Base-by-base conservation (phyloP, 2,329 filamentous ascomycete species). In the Fusarium praegraminearum region DNA sequence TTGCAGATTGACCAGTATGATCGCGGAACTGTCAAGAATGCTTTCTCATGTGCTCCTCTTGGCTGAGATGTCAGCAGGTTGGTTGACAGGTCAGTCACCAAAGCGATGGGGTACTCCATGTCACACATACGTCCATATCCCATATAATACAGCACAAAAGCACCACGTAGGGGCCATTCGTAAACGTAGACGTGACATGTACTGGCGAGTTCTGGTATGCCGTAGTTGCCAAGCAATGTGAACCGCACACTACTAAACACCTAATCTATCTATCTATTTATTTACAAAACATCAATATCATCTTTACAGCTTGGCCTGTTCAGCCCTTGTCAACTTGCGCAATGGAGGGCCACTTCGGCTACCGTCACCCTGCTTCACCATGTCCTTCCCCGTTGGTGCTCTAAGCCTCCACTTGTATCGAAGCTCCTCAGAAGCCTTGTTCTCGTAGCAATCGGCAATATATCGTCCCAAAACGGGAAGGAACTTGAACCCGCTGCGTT, bases 361-460 rank as follows among this genome's bases (percentile, higher is more conserved):
- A 0, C 77, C 77, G 41, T 78, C 77, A 4, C 76, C 77, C 0
- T 60, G 35, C 35, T 75, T 77, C 7, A 61, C 24, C 33, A 65
- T 46, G 4, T 62, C 43, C 24, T 62, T 5, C 11, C 59, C 26
- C 40, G 59, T 10, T 3, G 64, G 50, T 0, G 26, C 57, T 18
- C 75, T 66, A 15, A 78, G 51, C 26, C 75, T 74, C 77, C 77
- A 79, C 55, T 78, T 78, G 7, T 68, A 45, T 24, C 76, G 63
- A n/a, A 79, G 35, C 10, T 69, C 71, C 3, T 59, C n/a, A 0
- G 72, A 20, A 6, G 76, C 77, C 24, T 75, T 79, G 9, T 76
- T 72, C 47, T 79, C 77, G 5, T 76, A 77, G 8, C 77, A 79
- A n/a, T 79, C 77, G 1, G 69, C 73, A n/a, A 78, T 46, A 8